These are phyloP conservation scores for Pichia sp. DNA, from an alignment of 1,139 yeast species.

Conservation along the genomic window DNA sequence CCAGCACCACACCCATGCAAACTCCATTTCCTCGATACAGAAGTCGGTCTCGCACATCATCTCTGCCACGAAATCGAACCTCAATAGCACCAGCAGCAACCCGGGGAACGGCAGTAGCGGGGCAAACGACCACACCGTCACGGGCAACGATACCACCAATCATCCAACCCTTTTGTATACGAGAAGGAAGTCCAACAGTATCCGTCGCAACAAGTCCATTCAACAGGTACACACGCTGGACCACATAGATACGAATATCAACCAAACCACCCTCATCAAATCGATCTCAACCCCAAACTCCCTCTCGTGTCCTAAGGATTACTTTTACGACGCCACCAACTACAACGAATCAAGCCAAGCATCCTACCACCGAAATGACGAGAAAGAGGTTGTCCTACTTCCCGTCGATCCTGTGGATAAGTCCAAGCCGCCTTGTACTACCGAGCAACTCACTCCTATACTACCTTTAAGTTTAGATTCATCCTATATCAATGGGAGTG, in stretches of 20 bases:
- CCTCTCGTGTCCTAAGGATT: neutral
- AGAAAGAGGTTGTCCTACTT: slow-evolving; percentile 22
- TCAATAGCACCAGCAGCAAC: neutral
- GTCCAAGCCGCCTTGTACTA: slow-evolving; percentile 26
- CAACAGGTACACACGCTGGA: slow-evolving; percentile 11
- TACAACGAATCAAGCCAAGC: neutral
- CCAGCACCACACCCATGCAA: slow-evolving; percentile 3
- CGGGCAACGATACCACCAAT: neutral
- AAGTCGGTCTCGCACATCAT: slow-evolving; percentile 10
- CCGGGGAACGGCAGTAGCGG: neutral
- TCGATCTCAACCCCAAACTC: slow-evolving; percentile 5
- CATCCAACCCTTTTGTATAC: slow-evolving; percentile 12
- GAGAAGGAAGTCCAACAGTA: slow-evolving; percentile 8
- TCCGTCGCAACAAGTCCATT: slow-evolving; percentile 8
- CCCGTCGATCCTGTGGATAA: slow-evolving; percentile 28
- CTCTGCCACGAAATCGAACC: neutral
- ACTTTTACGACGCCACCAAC: neutral
- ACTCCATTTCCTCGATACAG: slow-evolving; percentile 12
- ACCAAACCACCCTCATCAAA: neutral
- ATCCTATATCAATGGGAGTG: neutral
- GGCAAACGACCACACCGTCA: neutral
- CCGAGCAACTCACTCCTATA: slow-evolving; percentile 29
- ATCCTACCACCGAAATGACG: neutral
- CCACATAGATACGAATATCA: slow-evolving; percentile 10
- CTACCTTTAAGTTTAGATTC: slow-evolving; percentile 17